Conservation (phyloP, 2,329 filamentous ascomycete species). For the Alternaria alternata region DNA sequence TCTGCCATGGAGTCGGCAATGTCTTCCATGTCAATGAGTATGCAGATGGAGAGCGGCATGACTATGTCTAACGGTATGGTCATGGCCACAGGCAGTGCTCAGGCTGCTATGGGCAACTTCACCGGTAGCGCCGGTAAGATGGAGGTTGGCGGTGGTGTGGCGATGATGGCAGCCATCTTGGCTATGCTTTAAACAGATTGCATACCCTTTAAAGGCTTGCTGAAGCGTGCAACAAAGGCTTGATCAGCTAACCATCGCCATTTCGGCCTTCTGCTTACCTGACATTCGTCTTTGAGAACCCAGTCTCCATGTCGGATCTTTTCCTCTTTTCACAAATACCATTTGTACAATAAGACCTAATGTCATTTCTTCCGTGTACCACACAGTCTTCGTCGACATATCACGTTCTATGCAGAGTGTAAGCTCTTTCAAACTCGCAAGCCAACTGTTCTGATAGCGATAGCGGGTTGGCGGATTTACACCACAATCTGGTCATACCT, state of each 20-base stretch:
- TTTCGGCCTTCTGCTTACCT: not conserved
- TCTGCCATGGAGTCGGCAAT: constrained; percentile 43
- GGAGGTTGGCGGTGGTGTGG: constrained; percentile 16
- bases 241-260: not conserved
- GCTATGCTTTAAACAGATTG: constrained; percentile 4
- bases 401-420: not conserved
- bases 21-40: constrained; percentile 48
- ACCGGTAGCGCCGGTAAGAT: constrained; percentile 12
- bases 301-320: not conserved
- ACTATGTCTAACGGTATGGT: constrained; percentile 42
- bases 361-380: not conserved
- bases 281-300: not conserved
- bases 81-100: constrained; percentile 14
- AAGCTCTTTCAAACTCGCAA: not conserved
- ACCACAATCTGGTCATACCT: not conserved
- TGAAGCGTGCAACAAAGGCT: not conserved
- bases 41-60: constrained; percentile 35
- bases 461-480: not conserved
- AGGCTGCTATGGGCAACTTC: constrained; percentile 38
- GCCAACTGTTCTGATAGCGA: not conserved
- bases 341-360: not conserved
- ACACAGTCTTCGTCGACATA: not conserved
- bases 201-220: not conserved
- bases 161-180: constrained; percentile 23
- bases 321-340: not conserved